These are phyloP conservation scores for Vitis hybrid DNA, from an alignment of 177 flowering plant species.

Conservation along the genomic window DNA sequence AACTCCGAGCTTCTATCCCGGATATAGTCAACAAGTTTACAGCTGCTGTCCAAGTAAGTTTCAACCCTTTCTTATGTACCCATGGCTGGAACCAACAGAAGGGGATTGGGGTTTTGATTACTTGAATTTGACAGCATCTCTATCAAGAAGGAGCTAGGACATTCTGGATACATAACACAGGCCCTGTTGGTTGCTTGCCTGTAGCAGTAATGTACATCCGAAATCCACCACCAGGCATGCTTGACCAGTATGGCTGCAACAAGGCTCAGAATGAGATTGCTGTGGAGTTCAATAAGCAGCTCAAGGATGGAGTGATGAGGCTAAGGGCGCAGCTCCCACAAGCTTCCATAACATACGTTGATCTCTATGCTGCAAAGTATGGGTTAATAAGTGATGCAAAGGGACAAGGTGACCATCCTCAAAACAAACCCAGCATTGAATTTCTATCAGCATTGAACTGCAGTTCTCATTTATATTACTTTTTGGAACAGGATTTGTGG, in stretches of 20 bases:
- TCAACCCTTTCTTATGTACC: not conserved
- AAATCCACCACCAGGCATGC: conserved; percentile 37
- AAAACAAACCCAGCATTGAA: not conserved
- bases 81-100: not conserved
- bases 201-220: conserved; percentile 20
- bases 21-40: conserved; percentile 54
- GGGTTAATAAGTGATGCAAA: conserved; percentile 29
- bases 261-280: conserved; percentile 51
- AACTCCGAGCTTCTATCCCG: conserved; percentile 44
- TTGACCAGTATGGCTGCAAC: conserved; percentile 50
- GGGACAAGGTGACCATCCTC: conserved; percentile 23
- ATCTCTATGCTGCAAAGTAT: conserved; percentile 53
- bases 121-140: conserved; percentile 27
- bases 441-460: not conserved
- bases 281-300: conserved; percentile 48
- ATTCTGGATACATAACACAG: conserved; percentile 69
- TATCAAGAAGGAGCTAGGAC: conserved; percentile 51
- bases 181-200: conserved; percentile 65
- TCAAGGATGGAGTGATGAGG: conserved; percentile 39
- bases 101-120: not conserved
- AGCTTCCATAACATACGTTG: conserved; percentile 54
- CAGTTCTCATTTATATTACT: not conserved
- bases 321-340: conserved; percentile 48
- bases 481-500: conserved; percentile 22
- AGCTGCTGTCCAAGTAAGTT: conserved; percentile 50